Percentiles rank a stretch among this genome's conserved stretches.
phyloP scores from a whole-genome alignment of 768 basidiomycete genomes.

The Tylopilus plumbeoviolaceoides region DNA sequence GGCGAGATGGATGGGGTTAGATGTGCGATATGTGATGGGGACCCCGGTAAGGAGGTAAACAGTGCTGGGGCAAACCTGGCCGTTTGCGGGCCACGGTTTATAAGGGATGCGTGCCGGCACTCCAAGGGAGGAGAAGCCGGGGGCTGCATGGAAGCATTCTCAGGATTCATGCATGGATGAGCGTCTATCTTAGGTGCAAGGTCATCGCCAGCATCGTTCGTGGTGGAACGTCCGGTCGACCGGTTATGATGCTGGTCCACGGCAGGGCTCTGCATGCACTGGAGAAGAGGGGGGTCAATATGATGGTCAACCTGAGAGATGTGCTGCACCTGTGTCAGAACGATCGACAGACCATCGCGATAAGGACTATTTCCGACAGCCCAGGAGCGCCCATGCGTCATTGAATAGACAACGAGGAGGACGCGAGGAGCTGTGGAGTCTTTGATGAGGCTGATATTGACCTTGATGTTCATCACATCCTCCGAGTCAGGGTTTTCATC shows the following conservation, averaged over 20 bases:
- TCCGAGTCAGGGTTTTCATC: too few relatives aligned
- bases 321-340: neutral
- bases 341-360: neutral
- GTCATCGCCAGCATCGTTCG: neutral
- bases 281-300: neutral
- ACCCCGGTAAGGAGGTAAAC: neutral
- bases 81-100: constrained; percentile 10
- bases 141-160: constrained; percentile 11
- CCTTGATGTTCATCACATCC: neutral
- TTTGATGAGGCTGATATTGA: neutral
- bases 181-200: constrained; percentile 2
- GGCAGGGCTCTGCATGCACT: neutral
- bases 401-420: constrained; percentile 5
- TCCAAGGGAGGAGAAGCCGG: constrained; percentile 4
- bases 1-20: neutral
- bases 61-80: neutral
- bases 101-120: neutral
- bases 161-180: constrained; percentile 1
- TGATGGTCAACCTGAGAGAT: neutral
- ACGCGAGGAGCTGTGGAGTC: constrained; percentile 1
- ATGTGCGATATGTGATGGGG: neutral
- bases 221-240: neutral
- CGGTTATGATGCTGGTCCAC: neutral
- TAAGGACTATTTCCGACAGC: neutral
- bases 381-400: neutral